Base-by-base conservation (phyloP, 345 rosid genomes). In the Populus tremula region DNA sequence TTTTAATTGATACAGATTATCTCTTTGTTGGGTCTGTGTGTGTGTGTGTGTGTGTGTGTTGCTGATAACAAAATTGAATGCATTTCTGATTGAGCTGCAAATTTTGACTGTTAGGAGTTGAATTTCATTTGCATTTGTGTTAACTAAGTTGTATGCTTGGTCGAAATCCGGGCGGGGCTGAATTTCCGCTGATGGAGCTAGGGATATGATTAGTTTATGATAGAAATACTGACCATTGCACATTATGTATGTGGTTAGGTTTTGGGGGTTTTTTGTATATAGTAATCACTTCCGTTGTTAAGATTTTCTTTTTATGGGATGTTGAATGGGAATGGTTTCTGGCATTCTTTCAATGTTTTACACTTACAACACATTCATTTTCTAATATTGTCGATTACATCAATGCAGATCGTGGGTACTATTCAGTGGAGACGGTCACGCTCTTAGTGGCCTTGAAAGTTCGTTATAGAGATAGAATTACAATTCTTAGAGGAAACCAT, bases 361-460 rank as follows among this genome's bases (percentile, higher is more conserved):
- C 27, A n/a, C 23, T 10, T 56, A n/a, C 29, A 56, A 49, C 54
- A n/a, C 63, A 1, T n/a, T 13, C 29, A 2, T 33, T 72, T 73
- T 79, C 72, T 80, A 27, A 69, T 70, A 29, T 50, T 64, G 23
- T 68, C 31, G 73, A 64, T 80, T 77, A 38, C 69, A 36, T 75
- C 5, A 71, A n/a, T 88, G 96, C 91, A 96, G 99, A 96, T 82
- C 96, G 99, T 77, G 99, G 99, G 1, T 93, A 96, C 84, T 96
- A 96, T 85, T 96, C 99, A 1, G 99, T 96, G 76, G 99, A 96
- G 87, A 96, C 99, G 47, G 99, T 93, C 76, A 89, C 99, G 33
- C 88, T 96, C 76, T 86, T 96, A 87, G 99, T 96, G 85, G 98
- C 99, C 8, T 73, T 96, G 85, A 96, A 96, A 87, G 99, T 96